Base-by-base conservation (phyloP, 2,329 filamentous ascomycete genomes). In the Endoconidiophora laricicola region DNA sequence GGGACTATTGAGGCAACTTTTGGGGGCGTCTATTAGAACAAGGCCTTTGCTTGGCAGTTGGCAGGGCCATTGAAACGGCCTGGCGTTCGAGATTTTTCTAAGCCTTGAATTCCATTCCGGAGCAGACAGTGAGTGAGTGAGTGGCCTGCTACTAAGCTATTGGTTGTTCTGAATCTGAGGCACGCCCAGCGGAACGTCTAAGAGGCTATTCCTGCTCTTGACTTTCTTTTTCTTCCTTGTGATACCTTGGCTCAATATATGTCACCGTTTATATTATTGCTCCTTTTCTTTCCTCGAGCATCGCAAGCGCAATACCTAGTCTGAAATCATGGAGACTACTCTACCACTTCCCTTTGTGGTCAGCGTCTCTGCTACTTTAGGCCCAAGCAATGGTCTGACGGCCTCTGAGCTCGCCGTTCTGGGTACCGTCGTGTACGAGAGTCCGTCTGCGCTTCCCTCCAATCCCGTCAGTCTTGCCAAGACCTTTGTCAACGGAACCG, bases 401-500 rank as follows among this genome's bases (percentile, higher is more conserved):
- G 67, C 65, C 52, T 70, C 72, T 48, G 74, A 81, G 60, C 65
- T 81, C 42, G 70, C 72, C 20, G 71, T 76, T 53, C 66, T 81
- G 24, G 76, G 75, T 54, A 70, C 69, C 53, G 69, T 76, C 38
- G 78, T 79, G 63, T 67, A 80, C 56, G 50, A 48, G 26, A 44
- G 47, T 38, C 23, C 52, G 20, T 29, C 43, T 16, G 36, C 41
- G 14, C 69, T 70, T 33, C 66, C 68, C 18, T 33, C 29, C 29
- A 66, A 67, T 52, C 68, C 73, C 58, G 70, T 66, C 54, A 64
- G 69, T 51, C 69, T 72, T 33, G 72, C 74, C 55, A 69, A 73
- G 56, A 75, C 84, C 56, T 87, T 83, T 62, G 75, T 94, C 56
- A 86, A 94, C 58, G 86, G 80, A 46, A 81, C 83, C 3, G 66